Conservation (phyloP, 2,329 filamentous ascomycete species). For the Cercospora sp. region DNA sequence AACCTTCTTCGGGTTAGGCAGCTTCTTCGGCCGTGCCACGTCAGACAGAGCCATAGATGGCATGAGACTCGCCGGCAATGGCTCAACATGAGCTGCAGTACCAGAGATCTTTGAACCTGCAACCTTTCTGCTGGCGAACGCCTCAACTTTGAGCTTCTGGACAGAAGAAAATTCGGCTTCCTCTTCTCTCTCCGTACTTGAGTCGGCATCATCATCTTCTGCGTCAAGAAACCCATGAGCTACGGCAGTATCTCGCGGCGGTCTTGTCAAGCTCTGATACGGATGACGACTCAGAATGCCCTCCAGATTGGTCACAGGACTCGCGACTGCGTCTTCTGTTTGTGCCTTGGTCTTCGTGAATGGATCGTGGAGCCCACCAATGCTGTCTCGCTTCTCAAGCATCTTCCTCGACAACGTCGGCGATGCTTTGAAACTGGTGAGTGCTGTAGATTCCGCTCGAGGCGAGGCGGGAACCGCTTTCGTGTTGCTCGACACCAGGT, state of each 20-base stretch:
- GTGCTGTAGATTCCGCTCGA: constrained; percentile 43
- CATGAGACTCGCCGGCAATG: not conserved
- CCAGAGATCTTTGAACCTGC: not conserved
- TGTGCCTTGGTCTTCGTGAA: not conserved
- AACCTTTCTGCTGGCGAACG: not conserved
- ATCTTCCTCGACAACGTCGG: constrained; percentile 11
- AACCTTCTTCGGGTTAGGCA: not conserved
- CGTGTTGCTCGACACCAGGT: constrained; percentile 43
- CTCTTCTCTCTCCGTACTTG: not conserved
- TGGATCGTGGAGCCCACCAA: constrained; percentile 1
- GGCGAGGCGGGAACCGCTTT: constrained; percentile 47
- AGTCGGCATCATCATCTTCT: not conserved
- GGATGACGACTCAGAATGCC: not conserved
- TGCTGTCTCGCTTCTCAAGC: constrained; percentile 18
- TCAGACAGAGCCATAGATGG: not conserved
- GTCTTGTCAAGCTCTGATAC: not conserved
- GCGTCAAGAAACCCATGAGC: not conserved
- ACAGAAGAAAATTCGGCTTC: not conserved
- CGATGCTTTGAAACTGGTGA: constrained; percentile 30
- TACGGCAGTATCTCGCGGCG: not conserved
- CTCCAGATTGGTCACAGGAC: not conserved
- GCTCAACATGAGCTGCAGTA: not conserved
- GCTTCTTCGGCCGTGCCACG: not conserved
- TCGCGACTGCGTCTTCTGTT: not conserved
- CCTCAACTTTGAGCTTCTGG: not conserved